Base-by-base conservation (phyloP, 257 asterid species). In the Salvia splendens region DNA sequence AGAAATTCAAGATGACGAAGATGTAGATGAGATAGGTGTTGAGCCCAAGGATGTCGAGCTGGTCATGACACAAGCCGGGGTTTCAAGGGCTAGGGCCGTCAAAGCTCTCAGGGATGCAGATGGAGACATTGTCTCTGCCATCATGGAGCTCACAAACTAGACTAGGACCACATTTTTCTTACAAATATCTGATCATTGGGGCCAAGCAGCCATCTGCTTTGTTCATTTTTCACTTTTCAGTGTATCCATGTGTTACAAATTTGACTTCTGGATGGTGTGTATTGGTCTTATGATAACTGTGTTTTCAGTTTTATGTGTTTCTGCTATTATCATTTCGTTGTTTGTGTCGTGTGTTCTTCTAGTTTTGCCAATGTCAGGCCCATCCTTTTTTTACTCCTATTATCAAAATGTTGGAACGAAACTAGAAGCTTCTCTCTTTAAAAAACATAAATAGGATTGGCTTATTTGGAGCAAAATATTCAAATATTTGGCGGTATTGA, bases 101-200 rank as follows among this genome's bases (percentile, higher is more conserved):
- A 86, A 77, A 75, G 84, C 94, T 68, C 92, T 87, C 47, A 85
- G 79, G 83, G 90, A 78, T 8, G 80, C 95, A 0, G 78, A 85
- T 71, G 95, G 96, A n/a, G 89, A 84, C 70, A 84, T 86, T n/a
- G 96, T 86, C 24, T 67, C 89, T 3, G 91, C 94, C 63, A 86
- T 88, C 51, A 81, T 84, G 91, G 94, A 86, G 75, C 93, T 88
- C 74, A 87, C 89, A 9, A 87, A 77, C 67, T 87, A 87, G 84
- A 51, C 12, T 33, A 35, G 71, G 30, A 47, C 32, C 36, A 8
- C 43, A 8, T 8, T 16, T 61, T 50, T 24, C 57, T 61, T 43
- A 53, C 14, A n/a, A 9, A 68, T 68, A 14, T 62, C 33, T 55
- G 20, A 40, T 65, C 53, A 45, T 32, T 7, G 51, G 58, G 70